These are phyloP conservation scores for Nicotiana rustica DNA, from an alignment of 305 asterid species.

Conservation along the genomic window DNA sequence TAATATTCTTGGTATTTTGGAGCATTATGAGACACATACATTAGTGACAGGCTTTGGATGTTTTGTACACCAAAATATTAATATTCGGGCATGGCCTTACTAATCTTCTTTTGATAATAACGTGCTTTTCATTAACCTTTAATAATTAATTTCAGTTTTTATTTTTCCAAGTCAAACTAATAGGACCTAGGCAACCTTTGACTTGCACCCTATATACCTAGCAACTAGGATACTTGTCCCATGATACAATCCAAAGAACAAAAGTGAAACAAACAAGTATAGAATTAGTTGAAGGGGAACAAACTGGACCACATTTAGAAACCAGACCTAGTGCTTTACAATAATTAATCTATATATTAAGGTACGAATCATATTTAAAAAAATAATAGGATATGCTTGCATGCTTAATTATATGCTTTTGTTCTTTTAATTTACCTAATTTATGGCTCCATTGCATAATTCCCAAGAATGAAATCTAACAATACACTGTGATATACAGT, in stretches of 20 bases:
- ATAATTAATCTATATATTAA: neutral
- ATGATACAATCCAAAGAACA: slow-evolving; percentile 27
- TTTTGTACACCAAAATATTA: too few species aligned
- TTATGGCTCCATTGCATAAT: neutral
- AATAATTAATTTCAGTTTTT: neutral
- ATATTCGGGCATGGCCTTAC: too few species aligned
- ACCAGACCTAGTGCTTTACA: neutral
- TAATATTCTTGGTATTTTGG: too few species aligned
- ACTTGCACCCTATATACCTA: slow-evolving; percentile 20
- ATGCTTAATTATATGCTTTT: slow-evolving; percentile 1
- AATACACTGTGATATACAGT: neutral
- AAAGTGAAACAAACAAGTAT: neutral
- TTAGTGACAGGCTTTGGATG: too few species aligned
- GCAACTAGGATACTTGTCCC: slow-evolving; percentile 24
- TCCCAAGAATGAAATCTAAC: slow-evolving; percentile 24
- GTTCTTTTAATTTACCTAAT: neutral
- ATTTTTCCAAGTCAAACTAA: slow-evolving; percentile 1
- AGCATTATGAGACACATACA: too few species aligned
- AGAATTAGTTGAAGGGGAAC: neutral
- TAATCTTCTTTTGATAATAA: too few species aligned
- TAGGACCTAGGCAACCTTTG: slow-evolving; percentile 1
- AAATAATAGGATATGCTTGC: neutral
- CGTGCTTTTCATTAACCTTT: neutral
- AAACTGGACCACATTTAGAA: slow-evolving; percentile 23
- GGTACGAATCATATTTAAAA: slow-evolving; percentile 20